phyloP scores from a whole-genome alignment of 306 rosid genomes.

The Bauhinia variegata region DNA sequence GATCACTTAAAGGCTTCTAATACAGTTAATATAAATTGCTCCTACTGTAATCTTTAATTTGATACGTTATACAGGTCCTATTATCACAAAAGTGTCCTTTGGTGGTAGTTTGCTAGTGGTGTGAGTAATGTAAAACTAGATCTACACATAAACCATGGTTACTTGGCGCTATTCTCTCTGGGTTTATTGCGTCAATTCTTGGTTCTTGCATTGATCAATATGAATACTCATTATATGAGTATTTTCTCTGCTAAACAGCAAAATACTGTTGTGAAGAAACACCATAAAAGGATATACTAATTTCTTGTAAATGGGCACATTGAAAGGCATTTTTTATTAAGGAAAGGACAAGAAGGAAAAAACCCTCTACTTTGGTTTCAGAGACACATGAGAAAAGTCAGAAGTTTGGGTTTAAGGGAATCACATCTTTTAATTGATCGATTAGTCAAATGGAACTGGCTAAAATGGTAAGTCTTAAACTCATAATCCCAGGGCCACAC shows the following conservation, averaged over 20 bases:
- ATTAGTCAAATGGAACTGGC: background rate
- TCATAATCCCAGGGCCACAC: background rate
- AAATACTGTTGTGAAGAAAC: background rate
- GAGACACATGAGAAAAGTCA: background rate
- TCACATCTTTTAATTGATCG: background rate
- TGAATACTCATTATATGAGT: conserved; percentile 1
- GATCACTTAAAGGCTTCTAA: conserved; percentile 23
- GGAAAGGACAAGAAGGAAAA: background rate
- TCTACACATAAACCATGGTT: background rate
- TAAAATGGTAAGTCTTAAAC: background rate
- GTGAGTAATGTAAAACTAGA: conserved; percentile 7
- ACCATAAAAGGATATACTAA: background rate
- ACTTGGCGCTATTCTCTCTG: background rate
- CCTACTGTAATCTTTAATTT: conserved; percentile 2
- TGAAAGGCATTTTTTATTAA: background rate
- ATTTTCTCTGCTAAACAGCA: background rate
- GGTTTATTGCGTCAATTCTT: conserved; percentile 2
- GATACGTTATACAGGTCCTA: background rate
- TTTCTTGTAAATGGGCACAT: background rate
- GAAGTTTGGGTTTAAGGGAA: background rate
- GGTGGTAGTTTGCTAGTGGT: background rate
- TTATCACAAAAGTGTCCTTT: background rate
- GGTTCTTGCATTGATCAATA: conserved; percentile 8
- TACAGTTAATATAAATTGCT: background rate
- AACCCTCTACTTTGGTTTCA: background rate